Base-by-base conservation (phyloP, 1,284 basidiomycete genomes). In the Malassezia arunalokei region DNA sequence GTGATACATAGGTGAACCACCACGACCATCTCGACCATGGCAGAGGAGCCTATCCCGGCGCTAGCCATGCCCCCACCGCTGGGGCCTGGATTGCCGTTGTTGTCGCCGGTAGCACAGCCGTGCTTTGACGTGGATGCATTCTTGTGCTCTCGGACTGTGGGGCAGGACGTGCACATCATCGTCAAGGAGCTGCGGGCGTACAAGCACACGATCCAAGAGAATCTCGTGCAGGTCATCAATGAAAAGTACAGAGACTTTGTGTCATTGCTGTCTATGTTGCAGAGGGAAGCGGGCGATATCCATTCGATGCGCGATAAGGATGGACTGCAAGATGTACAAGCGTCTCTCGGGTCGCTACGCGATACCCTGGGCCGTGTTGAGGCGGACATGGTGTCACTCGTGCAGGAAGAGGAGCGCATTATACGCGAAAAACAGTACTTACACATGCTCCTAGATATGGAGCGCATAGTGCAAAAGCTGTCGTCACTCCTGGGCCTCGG, bases 191-290 rank as follows among this genome's bases (percentile, higher is more conserved):
- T 98, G 12, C 80, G 88, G 29, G 83, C 85, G 52, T 95, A 95
- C 74, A 78, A 88, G 53, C 80, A 81, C 0, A 78, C 79, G 12
- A 76, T 98, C 62, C 88, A 91, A 68, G 86, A 90, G 70, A 89
- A 94, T 71, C 80, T 98, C 29, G 87, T 95, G 29, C 83, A 83
- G 67, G 82, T 96, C 68, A 95, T 98, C 74, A 95, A 98, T 73
- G 85, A 90, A 66, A 91, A 96, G 75, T 96, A 96, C 74, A 89
- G 90, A 73, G 90, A 90, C 40, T 96, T 96, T 73, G 94, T 98
- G 61, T 88, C 86, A 62, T 78, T 98, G 24, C 91, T 90, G 29
- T 59, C 90, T 86, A 2, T 87, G 90, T 11, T 55, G 11, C 28
- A 35, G 11, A n/a, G 8, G 1, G 40, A 55, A 28, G 39, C 53